phyloP scores from a whole-genome alignment of 805 yeast genomes.

The Wickerhamomyces chambardii region DNA sequence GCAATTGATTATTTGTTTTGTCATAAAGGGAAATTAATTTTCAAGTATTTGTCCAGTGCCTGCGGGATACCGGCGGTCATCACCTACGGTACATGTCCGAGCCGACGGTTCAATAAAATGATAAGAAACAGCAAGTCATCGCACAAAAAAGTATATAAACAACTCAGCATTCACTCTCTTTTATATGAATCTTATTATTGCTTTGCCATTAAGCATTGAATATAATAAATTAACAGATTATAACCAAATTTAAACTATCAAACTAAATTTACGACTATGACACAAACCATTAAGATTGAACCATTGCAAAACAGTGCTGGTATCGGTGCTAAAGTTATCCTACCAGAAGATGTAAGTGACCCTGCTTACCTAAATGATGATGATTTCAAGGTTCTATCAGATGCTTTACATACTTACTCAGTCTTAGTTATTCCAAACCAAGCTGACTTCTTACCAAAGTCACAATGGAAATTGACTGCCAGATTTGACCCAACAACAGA shows the following conservation, averaged over 20 bases:
- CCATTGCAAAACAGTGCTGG: constrained; percentile 24
- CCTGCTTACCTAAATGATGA: constrained; percentile 58
- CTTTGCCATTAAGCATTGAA: neutral
- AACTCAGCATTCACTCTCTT: no score
- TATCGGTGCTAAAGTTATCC: constrained; percentile 58
- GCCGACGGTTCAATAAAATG: no score
- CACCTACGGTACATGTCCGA: no score
- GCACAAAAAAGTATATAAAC: no score
- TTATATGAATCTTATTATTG: no score
- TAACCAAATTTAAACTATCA: neutral
- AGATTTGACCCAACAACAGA: constrained; percentile 68
- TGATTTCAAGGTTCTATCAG: constrained; percentile 53
- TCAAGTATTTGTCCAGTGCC: no score
- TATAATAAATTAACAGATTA: no score
- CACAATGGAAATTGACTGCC: constrained; percentile 70
- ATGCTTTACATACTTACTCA: constrained; percentile 58
- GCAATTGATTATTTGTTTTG: no score
- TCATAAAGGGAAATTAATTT: no score
- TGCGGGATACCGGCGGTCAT: no score
- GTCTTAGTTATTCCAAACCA: constrained; percentile 73
- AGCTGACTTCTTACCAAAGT: constrained; percentile 55
- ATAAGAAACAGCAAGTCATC: no score
- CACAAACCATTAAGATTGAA: constrained; percentile 5
- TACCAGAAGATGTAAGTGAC: constrained; percentile 67
- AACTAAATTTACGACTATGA: neutral